phyloP scores from a whole-genome alignment of 2,329 filamentous ascomycete species.

The Cordyceps farinosa region DNA sequence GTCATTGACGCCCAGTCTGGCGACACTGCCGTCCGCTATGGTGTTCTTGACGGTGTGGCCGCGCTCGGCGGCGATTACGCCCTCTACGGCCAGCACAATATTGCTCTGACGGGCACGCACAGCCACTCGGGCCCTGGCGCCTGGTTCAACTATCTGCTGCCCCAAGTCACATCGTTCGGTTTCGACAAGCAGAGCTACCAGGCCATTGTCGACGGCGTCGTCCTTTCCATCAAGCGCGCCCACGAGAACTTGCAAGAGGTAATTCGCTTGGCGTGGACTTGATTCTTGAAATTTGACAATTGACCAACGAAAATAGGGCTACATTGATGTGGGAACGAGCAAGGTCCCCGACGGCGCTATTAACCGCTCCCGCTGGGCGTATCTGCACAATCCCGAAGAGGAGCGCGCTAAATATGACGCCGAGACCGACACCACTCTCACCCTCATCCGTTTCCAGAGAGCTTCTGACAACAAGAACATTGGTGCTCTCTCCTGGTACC shows the following conservation, averaged over 20 bases:
- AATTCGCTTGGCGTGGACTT: conserved; percentile 17
- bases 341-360: conserved; percentile 75
- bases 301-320: conserved; percentile 43
- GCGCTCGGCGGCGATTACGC: conserved; percentile 68
- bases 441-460: conserved; percentile 72
- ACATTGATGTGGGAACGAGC: conserved; percentile 65
- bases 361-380: conserved; percentile 84
- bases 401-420: conserved; percentile 67
- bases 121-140: conserved; percentile 88
- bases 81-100: conserved; percentile 72
- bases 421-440: conserved; percentile 59
- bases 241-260: conserved; percentile 55
- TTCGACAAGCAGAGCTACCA: conserved; percentile 84
- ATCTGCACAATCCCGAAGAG: conserved; percentile 75
- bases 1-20: conserved; percentile 84
- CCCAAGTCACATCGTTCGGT: conserved; percentile 83
- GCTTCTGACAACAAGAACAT: conserved; percentile 71
- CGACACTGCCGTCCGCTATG: conserved; percentile 82
- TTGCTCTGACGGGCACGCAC: conserved; percentile 89
- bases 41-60: conserved; percentile 73
- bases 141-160: conserved; percentile 91
- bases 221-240: conserved; percentile 77
- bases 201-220: conserved; percentile 81
- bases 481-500: conserved; percentile 84
- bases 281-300: too few relatives aligned